These are phyloP conservation scores for Colletotrichum nymphaeae DNA, from an alignment of 2,329 filamentous ascomycete species.

Conservation along the genomic window DNA sequence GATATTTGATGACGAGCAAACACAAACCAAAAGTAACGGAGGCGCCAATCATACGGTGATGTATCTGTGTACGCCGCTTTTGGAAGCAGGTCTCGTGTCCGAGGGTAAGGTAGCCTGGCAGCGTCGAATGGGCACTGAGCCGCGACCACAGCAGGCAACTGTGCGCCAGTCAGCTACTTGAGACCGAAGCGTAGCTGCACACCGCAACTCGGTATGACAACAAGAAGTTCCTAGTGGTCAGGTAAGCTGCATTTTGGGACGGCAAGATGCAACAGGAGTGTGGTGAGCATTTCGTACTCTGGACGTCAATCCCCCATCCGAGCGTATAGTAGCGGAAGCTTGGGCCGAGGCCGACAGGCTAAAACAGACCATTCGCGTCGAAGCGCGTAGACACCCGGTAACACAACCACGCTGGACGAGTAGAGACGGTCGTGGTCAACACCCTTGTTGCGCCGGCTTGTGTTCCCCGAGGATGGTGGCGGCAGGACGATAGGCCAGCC, in stretches of 20 bases:
- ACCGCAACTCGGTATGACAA: conserved; percentile 17
- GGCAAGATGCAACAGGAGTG: not conserved
- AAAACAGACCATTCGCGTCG: conserved; percentile 5
- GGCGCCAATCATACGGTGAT: conserved; percentile 3
- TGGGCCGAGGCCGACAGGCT: conserved; percentile 19
- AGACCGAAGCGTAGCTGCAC: not conserved
- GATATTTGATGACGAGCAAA: conserved; percentile 6
- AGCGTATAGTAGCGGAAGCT: not conserved
- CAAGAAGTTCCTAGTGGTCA: conserved; percentile 1
- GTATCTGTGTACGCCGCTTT: conserved; percentile 5
- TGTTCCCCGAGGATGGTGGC: not conserved
- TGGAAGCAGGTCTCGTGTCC: not conserved
- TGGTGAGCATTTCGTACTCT: not conserved
- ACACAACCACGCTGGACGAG: conserved; percentile 4
- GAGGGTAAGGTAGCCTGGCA: conserved; percentile 1
- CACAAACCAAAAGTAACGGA: not conserved
- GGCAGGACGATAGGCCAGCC: conserved; percentile 10
- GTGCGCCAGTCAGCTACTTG: not conserved
- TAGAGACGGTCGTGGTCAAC: not conserved
- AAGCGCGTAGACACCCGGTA: conserved; percentile 9
- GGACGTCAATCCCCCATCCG: not conserved
- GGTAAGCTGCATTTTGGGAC: conserved; percentile 1
- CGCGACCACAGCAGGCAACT: conserved; percentile 12
- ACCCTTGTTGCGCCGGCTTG: conserved; percentile 7
- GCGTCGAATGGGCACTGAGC: conserved; percentile 20